Base-by-base conservation (phyloP, 75 land plant genomes). In the Pinus tabuliformis region DNA sequence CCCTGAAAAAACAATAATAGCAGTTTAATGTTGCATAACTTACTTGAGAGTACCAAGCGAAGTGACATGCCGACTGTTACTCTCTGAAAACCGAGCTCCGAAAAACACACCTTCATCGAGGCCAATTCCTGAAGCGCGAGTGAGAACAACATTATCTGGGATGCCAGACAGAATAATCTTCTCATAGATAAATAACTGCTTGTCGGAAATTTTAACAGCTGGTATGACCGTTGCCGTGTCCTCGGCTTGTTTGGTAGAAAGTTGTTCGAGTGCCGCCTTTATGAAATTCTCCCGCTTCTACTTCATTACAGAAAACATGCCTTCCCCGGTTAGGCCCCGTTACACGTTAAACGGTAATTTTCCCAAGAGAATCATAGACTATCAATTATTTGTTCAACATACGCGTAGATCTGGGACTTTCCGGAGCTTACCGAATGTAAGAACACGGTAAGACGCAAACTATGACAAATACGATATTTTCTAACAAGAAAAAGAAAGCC, bases 41-140 rank as follows among this genome's bases (percentile, higher is more conserved):
- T 66, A 85, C 87, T 76, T 72, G n/a, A 90, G 78, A 11, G 82
- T 79, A 1, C 92, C 92, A 8, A 90, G 73, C 6, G 84, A 12
- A 24, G 82, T 58, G 75, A 87, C 89, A 59, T 90, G 87, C 58
- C 81, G 76, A 76, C 86, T 85, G 30, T 60, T 81, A 54, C 33
- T 58, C 58, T 87, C 77, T 5, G 83, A 60, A 61, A 90, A 90
- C 0, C 36, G 70, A 26, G 90, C 84, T 2, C 92, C 92, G n/a
- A 90, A 49, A 75, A 85, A 87, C 56, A 84, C 68, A 17, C 89
- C 86, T 13, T 87, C 81, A 8, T 59, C 81, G 16, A 83, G 78
- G 17, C 82, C 83, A 58, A 75, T 57, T 2, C 30, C 24, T 2
- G 83, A 58, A 28, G 81, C 78, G 28, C 80, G 45, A 20, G 86